Evolutionary conservation across 2,329 filamentous ascomycete species (phyloP).

Genomic region (Aspergillus sp.): DNA sequence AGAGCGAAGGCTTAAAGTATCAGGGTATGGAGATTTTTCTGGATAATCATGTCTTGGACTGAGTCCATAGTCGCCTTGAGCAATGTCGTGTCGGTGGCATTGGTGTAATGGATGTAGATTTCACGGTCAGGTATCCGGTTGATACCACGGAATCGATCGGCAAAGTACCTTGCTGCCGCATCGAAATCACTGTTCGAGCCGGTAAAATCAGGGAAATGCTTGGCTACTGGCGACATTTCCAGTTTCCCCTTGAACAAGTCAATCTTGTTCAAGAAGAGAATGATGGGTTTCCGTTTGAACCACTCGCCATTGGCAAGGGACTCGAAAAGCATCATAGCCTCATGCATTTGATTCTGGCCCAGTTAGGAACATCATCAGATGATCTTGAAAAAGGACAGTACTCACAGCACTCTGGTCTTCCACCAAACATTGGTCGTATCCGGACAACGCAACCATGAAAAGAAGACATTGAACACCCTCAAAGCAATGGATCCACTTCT

Average conservation of each 20-base stretch:
- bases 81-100: constrained; percentile 61
- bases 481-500: constrained; percentile 97
- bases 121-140: constrained; percentile 57
- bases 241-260: constrained; percentile 77
- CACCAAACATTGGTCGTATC: constrained; percentile 91
- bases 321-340: constrained; percentile 80
- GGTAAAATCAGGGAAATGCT: constrained; percentile 72
- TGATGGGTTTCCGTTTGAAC: constrained; percentile 75
- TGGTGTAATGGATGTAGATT: constrained; percentile 55
- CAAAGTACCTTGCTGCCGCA: constrained; percentile 71
- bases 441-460: constrained; percentile 90
- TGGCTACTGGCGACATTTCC: constrained; percentile 60
- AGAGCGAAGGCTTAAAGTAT: constrained; percentile 49
- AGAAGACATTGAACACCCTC: constrained; percentile 88
- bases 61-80: constrained; percentile 81
- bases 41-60: constrained; percentile 82
- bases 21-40: constrained; percentile 72
- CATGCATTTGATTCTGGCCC: constrained; percentile 78
- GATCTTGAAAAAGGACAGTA: constrained; percentile 10
- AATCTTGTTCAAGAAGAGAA: constrained; percentile 83
- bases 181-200: constrained; percentile 66
- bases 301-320: constrained; percentile 80
- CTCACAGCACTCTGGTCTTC: constrained; percentile 93
- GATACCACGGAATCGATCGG: constrained; percentile 70
- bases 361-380: constrained; percentile 10